These are phyloP conservation scores for Climacium dendroides DNA, from an alignment of 225 moss, liverwort and hornwort genomes.

Conservation along the genomic window DNA sequence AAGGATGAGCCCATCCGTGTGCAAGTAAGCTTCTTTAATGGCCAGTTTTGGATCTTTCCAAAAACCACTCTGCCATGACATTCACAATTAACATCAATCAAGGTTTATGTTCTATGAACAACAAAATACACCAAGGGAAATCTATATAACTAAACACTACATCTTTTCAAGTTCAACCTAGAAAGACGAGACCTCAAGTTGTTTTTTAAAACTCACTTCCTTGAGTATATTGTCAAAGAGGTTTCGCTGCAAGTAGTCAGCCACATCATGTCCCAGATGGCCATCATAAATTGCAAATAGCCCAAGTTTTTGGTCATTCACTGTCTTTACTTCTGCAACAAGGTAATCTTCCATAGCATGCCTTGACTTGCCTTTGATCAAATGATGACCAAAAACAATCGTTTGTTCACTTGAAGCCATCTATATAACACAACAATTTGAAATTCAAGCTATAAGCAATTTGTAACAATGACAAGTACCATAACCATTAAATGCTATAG, in stretches of 20 bases:
- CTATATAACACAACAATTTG: constrained; percentile 15
- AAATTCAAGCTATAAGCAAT: neutral
- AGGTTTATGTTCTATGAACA: neutral
- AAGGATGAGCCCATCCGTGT: constrained; percentile 64
- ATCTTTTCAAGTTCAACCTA: neutral
- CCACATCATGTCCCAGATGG: constrained; percentile 84
- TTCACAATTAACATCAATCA: neutral
- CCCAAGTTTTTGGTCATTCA: constrained; percentile 65
- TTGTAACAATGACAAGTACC: neutral
- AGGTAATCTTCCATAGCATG: constrained; percentile 74
- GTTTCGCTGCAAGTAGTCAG: constrained; percentile 55
- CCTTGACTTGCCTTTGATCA: constrained; percentile 54
- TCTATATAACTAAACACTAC: neutral
- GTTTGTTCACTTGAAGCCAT: constrained; percentile 57
- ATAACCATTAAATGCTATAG: neutral
- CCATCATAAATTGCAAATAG: constrained; percentile 97
- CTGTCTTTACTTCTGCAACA: constrained; percentile 50
- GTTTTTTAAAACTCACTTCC: constrained; percentile 20
- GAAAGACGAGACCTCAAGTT: neutral
- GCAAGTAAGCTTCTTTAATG: constrained; percentile 69
- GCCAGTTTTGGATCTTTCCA: constrained; percentile 62
- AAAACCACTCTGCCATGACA: constrained; percentile 50
- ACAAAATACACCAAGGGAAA: neutral
- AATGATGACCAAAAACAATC: constrained; percentile 60
- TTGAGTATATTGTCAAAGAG: constrained; percentile 89